These are phyloP conservation scores for Paramecium sonneborni DNA, from an alignment of 73 alveolate genomes.

Conservation along the genomic window DNA sequence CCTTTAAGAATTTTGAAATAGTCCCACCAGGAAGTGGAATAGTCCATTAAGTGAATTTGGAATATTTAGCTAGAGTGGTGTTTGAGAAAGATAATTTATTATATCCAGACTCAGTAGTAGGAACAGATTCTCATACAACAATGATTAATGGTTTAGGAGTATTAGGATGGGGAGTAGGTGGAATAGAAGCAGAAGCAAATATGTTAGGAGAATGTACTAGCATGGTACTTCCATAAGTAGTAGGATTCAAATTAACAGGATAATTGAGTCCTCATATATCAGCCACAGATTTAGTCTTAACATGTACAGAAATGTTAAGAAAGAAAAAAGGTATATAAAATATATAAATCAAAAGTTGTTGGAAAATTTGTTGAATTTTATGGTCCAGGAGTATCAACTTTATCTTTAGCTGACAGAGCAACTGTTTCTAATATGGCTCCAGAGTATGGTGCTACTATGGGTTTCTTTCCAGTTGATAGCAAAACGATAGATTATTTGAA, in stretches of 20 bases:
- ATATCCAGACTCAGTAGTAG: slow-evolving; percentile 93
- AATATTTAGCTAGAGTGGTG: slow-evolving; percentile 90
- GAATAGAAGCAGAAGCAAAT: slow-evolving; percentile 95
- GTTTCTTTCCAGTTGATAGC: slow-evolving; percentile 89
- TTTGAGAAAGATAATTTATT: slow-evolving; percentile 72
- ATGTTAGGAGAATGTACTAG: slow-evolving; percentile 90
- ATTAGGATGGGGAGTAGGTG: slow-evolving; percentile 96
- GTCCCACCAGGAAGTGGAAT: slow-evolving; percentile 96
- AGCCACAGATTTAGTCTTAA: slow-evolving; percentile 91
- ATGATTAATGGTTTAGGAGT: slow-evolving; percentile 94
- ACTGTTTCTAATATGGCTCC: slow-evolving; percentile 93
- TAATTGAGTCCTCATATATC: slow-evolving; percentile 80
- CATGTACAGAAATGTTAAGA: slow-evolving; percentile 87
- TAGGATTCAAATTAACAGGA: slow-evolving; percentile 92
- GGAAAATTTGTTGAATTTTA: slow-evolving; percentile 92
- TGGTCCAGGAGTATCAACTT: slow-evolving; percentile 81
- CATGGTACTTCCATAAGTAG: slow-evolving; percentile 91
- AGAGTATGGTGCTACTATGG: slow-evolving; percentile 92
- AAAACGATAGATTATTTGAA: slow-evolving; percentile 75
- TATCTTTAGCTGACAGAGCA: slow-evolving; percentile 91
- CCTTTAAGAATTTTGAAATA: slow-evolving; percentile 83
- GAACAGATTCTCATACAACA: slow-evolving; percentile 94
- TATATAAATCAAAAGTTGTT: slow-evolving; percentile 65
- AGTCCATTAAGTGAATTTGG: slow-evolving; percentile 92
- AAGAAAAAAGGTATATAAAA: slow-evolving; percentile 69